Evolutionary conservation across 225 moss, liverwort and hornwort species (phyloP).

Genomic region (Anthoceros angustus): DNA sequence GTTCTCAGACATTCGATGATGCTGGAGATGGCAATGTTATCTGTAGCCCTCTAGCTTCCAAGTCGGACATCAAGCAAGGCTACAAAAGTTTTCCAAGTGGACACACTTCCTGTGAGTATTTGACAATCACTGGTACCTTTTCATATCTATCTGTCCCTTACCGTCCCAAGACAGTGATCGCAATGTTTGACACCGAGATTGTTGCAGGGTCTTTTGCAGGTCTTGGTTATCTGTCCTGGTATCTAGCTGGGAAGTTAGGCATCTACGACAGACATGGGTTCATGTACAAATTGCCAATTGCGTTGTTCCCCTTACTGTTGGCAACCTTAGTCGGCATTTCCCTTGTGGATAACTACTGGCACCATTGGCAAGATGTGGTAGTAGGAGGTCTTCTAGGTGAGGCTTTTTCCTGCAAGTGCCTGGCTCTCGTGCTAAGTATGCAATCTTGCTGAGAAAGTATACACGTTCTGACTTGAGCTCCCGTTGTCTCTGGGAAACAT

Average conservation of each 20-base stretch:
- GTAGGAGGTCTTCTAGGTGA: constrained; percentile 30
- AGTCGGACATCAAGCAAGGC: constrained; percentile 24
- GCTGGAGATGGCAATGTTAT: constrained; percentile 13
- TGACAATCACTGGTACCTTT: not conserved
- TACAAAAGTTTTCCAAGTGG: constrained; percentile 55
- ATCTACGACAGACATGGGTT: constrained; percentile 52
- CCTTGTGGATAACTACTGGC: constrained; percentile 35
- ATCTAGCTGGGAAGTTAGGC: constrained; percentile 52
- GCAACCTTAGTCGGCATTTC: constrained; percentile 31
- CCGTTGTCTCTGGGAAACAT: too few relatives aligned
- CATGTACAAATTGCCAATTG: constrained; percentile 28
- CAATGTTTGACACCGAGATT: not conserved
- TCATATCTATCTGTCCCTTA: too few relatives aligned
- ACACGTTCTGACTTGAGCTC: too few relatives aligned
- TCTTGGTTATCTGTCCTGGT: constrained; percentile 69
- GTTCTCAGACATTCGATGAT: constrained; percentile 18
- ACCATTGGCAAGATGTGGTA: constrained; percentile 33
- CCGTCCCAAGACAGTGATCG: not conserved
- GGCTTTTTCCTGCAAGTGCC: too few relatives aligned
- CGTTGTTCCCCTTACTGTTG: constrained; percentile 20
- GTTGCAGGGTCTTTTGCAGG: constrained; percentile 71
- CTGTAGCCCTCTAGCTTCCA: constrained; percentile 20
- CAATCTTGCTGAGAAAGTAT: too few relatives aligned
- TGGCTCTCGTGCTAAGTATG: too few relatives aligned
- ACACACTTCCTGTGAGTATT: constrained; percentile 32